Evolutionary conservation across 2,329 filamentous ascomycete species (phyloP).

Genomic region (Fusarium sp.): DNA sequence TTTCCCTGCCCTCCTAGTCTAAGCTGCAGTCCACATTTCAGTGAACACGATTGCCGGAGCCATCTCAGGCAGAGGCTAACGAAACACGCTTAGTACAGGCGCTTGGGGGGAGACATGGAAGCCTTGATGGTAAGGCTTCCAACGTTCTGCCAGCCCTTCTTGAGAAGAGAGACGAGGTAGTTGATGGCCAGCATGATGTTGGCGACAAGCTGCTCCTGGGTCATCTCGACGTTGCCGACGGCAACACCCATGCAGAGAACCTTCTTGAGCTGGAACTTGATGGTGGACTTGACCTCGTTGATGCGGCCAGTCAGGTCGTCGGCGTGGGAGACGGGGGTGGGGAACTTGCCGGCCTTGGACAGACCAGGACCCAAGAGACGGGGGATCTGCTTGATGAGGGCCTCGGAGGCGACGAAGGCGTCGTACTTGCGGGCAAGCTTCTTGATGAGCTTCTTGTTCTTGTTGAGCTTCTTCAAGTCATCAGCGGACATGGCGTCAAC

Average conservation of each 20-base stretch:
- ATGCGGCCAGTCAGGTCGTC: slow-evolving; percentile 96
- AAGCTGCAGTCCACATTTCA: slow-evolving; percentile 28
- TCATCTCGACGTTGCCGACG: slow-evolving; percentile 98
- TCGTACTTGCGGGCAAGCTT: slow-evolving; percentile 99
- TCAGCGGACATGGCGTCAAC: slow-evolving; percentile 98
- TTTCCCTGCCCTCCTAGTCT: slow-evolving; percentile 29
- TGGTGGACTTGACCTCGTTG: slow-evolving; percentile 99
- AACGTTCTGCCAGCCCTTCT: slow-evolving; percentile 99
- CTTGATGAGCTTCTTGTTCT: slow-evolving; percentile 99
- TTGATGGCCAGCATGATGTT: slow-evolving; percentile 99
- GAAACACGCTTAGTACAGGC: slow-evolving; percentile 79
- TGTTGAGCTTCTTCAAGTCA: slow-evolving; percentile 99
- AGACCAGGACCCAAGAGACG: slow-evolving; percentile 99
- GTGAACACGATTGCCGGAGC: slow-evolving; percentile 28
- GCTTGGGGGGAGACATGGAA: slow-evolving; percentile 98
- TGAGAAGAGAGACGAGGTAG: slow-evolving; percentile 98
- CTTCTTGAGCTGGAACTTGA: slow-evolving; percentile 99
- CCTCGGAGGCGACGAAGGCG: slow-evolving; percentile 96
- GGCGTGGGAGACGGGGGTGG: slow-evolving; percentile 94
- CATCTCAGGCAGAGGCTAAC: slow-evolving; percentile 35
- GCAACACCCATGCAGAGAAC: slow-evolving; percentile 99
- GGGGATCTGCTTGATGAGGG: slow-evolving; percentile 99
- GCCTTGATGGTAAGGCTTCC: slow-evolving; percentile 99
- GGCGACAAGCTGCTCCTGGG: slow-evolving; percentile 90
- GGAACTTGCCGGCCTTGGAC: slow-evolving; percentile 99